Evolutionary conservation across 495 filamentous ascomycete genomes (phyloP), one percentile per base, ranked within the genome.

Genomic region (Cudoniella acicularis): DNA sequence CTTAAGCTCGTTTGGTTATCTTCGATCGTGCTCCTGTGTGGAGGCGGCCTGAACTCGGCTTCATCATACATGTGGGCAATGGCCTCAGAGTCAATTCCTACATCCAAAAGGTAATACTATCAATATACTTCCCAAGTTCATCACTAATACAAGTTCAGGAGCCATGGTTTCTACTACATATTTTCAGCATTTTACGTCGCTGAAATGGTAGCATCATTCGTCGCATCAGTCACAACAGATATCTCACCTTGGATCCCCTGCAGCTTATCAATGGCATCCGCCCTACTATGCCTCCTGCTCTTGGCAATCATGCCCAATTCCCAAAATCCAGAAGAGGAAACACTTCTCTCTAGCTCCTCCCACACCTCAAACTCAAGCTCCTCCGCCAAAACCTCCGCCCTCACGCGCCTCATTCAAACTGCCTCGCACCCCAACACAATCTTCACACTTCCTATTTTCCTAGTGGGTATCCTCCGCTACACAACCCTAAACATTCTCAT

Each of bases 131-230:
- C 11, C 1, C 13, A 47, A 53, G 2, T 48, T n/a, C n/a, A 25
- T 10, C 27, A 22, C 41, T 62, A 10, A 60, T 11, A 1, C 40
- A 11, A 10, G 9, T 10, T 0, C 18, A 64, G 64, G 52, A 67
- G 64, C 30, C 58, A 67, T 24, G 50, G 52, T 9, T 67, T 64
- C 27, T 67, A 67, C 41, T 62, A 64, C 27, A 67, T 67, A 27
- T 67, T 67, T 36, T 67, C 64, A 18, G 64, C 64, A 36, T 67
- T 67, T 46, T 67, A 67, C 47, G 43, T 58, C 23, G 64, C 64
- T 0, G 64, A 67, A 49, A 55, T 67, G 16, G 36, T 60, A 2
- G 54, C 54, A 23, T 67, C 64, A 1, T 62, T 55, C 40, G 21
- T 57, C 9, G 64, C 64, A 0, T 51, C 61, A 2, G 20, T 62